phyloP scores from a whole-genome alignment of 495 filamentous ascomycete genomes.

The Parmelia sp. region DNA sequence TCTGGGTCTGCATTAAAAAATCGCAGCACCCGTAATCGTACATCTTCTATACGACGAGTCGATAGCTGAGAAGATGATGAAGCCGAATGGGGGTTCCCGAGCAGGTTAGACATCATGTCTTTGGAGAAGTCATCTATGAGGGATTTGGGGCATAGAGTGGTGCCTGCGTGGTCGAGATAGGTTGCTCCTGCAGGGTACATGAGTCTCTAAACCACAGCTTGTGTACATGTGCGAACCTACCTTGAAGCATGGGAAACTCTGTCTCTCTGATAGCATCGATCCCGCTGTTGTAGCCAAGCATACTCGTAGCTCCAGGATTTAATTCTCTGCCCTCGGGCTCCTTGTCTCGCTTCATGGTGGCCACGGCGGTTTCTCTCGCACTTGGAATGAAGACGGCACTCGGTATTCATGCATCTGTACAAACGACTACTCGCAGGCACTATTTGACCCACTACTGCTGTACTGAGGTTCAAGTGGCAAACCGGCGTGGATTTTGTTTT shows the following conservation, averaged over 20 bases:
- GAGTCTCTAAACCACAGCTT: slow-evolving; percentile 14
- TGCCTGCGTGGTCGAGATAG: slow-evolving; percentile 92
- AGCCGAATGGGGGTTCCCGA: slow-evolving; percentile 88
- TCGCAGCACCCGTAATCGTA: slow-evolving; percentile 61
- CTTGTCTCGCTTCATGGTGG: slow-evolving; percentile 21
- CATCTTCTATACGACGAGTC: slow-evolving; percentile 65
- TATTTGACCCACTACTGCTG: not conserved
- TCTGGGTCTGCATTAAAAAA: slow-evolving; percentile 83
- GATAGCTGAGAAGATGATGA: slow-evolving; percentile 75
- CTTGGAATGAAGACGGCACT: not conserved
- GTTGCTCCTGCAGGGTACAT: slow-evolving; percentile 52
- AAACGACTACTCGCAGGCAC: not conserved
- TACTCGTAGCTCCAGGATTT: slow-evolving; percentile 22
- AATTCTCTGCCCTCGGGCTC: not conserved
- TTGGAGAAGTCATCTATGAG: slow-evolving; percentile 68
- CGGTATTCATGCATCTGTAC: slow-evolving; percentile 11
- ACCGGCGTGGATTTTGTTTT: not conserved
- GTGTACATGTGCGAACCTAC: slow-evolving; percentile 37
- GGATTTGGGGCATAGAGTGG: slow-evolving; percentile 74
- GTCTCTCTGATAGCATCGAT: slow-evolving; percentile 61
- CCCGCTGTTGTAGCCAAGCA: slow-evolving; percentile 51
- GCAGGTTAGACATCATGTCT: slow-evolving; percentile 71
- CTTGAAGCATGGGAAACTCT: slow-evolving; percentile 82
- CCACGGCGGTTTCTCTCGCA: slow-evolving; percentile 14
- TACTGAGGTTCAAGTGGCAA: not conserved